Percentiles rank a stretch among this genome's conserved stretches.
phyloP scores from a whole-genome alignment of 495 filamentous ascomycete genomes.

The Peziza echinospora region DNA sequence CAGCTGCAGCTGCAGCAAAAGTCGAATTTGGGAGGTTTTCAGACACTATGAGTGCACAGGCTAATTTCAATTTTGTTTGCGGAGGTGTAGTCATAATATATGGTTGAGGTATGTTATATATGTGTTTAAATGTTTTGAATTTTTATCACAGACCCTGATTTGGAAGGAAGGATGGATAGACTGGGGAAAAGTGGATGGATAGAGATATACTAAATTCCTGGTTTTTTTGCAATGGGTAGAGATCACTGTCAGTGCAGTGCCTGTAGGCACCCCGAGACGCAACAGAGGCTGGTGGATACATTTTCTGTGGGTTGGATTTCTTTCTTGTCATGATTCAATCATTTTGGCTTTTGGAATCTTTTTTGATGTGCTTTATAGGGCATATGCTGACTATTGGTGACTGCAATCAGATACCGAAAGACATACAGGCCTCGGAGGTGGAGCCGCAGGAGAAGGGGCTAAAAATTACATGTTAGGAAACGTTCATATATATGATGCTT shows the following conservation, averaged over 20 bases:
- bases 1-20: neutral
- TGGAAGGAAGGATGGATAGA: no score
- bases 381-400: no score
- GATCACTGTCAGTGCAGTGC: constrained; percentile 59
- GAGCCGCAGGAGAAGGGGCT: constrained; percentile 20
- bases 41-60: neutral
- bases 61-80: no score
- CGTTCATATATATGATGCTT: neutral
- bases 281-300: constrained; percentile 49
- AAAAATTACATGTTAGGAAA: constrained; percentile 24
- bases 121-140: no score
- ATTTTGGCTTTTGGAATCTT: no score
- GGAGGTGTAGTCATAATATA: constrained; percentile 19
- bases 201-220: neutral
- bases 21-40: neutral
- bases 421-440: constrained; percentile 25
- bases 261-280: constrained; percentile 59
- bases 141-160: no score
- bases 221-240: constrained; percentile 23
- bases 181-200: no score
- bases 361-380: no score
- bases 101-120: constrained; percentile 14
- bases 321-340: constrained; percentile 6
- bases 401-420: constrained; percentile 34
- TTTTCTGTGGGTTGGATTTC: constrained; percentile 32